Evolutionary conservation across 768 basidiomycete genomes (phyloP), one percentile per base, ranked within the genome.

Genomic region (Pleurotus djamor): DNA sequence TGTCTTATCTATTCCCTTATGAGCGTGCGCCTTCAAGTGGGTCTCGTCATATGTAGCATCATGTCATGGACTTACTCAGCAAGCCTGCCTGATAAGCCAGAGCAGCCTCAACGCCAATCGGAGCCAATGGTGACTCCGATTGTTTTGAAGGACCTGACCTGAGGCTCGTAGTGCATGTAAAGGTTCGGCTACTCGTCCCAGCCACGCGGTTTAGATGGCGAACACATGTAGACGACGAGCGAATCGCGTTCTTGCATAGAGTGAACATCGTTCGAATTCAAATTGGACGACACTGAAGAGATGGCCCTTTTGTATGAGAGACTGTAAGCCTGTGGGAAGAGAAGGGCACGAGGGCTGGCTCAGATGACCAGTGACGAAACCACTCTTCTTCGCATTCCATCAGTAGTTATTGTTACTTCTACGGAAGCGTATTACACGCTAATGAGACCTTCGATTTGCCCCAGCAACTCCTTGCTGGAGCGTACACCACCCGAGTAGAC

Each of bases 101-200:
- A 2, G 87, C 88, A 9, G 85, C 86, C 10, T 74, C 75, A 49
- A 89, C 85, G 1, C 88, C 88, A 50, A 89, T 73, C 10, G 83
- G 86, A 0, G 82, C 85, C 21, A 85, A 76, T 17, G 82, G 81
- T 4, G 86, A 86, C 12, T 74, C 66, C 13, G 80, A 78, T 63
- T 80, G 80, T 51, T 59, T 69, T 66, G 59, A 60, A 33, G 21
- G 49, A 35, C 34, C 28, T 33, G 16, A 33, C 34, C 17, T 50
- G 61, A 68, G 61, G 57, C 35, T 51, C 65, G 45, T 28, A 10
- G 51, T 28, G 10, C 56, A 51, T 52, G 33, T 17, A 52, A 45
- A 36, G 37, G 2, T 21, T 59, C 35, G 48, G 37, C 1, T 35
- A 52, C 14, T 10, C 21, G 58, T 8, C 36, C 14, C 4, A n/a